Evolutionary conservation across 768 basidiomycete species (phyloP), one percentile per base, ranked within the genome.

Genomic region (Boletus tylopilopsis): DNA sequence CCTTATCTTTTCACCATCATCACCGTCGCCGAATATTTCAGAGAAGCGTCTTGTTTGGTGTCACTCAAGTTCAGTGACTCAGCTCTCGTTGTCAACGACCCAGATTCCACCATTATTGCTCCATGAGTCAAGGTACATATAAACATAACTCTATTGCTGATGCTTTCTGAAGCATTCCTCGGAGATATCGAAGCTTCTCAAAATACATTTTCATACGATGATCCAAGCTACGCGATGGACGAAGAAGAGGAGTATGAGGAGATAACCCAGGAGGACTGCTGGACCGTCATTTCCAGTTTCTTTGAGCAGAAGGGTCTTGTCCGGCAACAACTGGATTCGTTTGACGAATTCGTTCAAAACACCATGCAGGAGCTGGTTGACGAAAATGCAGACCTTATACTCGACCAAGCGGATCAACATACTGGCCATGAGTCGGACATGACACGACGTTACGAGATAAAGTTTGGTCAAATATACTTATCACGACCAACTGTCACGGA

Each of bases 321-420:
- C 45, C 83, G 92, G 41, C 96, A 99, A 67, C 96, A 99, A 67
- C 82, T 98, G 46, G 94, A 95, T 73, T 94, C 91, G 11, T 99
- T 95, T 70, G 94, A 99, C 67, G 95, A 98, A 72, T 99, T 98
- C 63, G 91, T 99, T 29, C 93, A 97, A 66, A 97, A 97, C 60
- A 97, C 94, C 13, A 96, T 99, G 94, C 95, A 98, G 71, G 96
- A 98, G 67, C 78, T 99, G 22, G 94, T 99, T 19, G 96, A 97
- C 67, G 96, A 99, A 72, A 91, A 91, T 56, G 73, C 86, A n/a
- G 91, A 92, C 61, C 82, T 99, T 63, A 94, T 95, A 56, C 76
- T 99, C 41, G 95, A 98, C 72, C 96, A 98, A 71, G 88, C 88
- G 44, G 87, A 91, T 67, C 96, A 99, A 70, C 93, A 96, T 67